A percentile compares a stretch with the other conserved stretches of the same genome.
Evolutionary conservation across 1,284 basidiomycete genomes (phyloP).

Genomic region (Pseudomicrostroma phylloplanum): DNA sequence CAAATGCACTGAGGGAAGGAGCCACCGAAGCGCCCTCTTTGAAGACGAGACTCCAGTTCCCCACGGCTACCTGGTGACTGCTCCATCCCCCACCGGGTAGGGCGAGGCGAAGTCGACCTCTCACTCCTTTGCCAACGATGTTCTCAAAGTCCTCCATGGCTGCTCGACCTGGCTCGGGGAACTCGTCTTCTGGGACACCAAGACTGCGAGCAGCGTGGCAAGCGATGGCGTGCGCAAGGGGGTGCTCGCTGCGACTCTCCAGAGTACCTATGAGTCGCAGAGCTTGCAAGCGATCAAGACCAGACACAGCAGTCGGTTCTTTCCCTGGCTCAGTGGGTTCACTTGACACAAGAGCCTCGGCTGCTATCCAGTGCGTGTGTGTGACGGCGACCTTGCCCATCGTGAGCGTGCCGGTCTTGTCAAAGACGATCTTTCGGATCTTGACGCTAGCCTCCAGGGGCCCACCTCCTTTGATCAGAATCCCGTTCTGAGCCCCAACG

Average conservation of each 20-base stretch:
- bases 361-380: constrained; percentile 67
- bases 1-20: constrained; percentile 14
- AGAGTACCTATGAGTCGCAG: constrained; percentile 68
- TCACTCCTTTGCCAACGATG: constrained; percentile 80
- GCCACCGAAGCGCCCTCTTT: constrained; percentile 11
- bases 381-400: constrained; percentile 73
- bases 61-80: constrained; percentile 30
- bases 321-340: not conserved
- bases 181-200: constrained; percentile 49
- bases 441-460: constrained; percentile 84
- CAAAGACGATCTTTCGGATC: constrained; percentile 76
- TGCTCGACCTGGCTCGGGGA: not conserved
- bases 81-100: not conserved
- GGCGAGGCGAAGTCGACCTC: constrained; percentile 22
- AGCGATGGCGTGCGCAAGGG: constrained; percentile 85
- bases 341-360: not conserved
- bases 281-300: constrained; percentile 28
- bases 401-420: constrained; percentile 98
- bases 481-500: constrained; percentile 91
- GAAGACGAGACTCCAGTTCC: constrained; percentile 28
- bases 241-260: constrained; percentile 89
- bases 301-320: constrained; percentile 12
- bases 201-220: constrained; percentile 57
- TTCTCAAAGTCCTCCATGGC: constrained; percentile 63
- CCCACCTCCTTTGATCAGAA: constrained; percentile 92